phyloP scores from a whole-genome alignment of 371 early-diverging fungal species.

The Globomyces sp. region DNA sequence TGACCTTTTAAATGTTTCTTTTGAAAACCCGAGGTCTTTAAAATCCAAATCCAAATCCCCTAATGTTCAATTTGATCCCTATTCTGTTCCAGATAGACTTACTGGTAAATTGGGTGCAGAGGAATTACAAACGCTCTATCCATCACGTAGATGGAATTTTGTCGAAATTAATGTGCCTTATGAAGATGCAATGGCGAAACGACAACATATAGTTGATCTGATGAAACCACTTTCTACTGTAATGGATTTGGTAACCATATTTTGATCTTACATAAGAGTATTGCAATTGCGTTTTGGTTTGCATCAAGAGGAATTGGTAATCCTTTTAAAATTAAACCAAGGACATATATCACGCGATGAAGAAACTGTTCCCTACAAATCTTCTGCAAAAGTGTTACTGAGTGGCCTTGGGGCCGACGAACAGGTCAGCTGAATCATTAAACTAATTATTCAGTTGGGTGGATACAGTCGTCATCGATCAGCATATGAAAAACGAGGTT shows the following conservation, averaged over 20 bases:
- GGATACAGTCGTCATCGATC: slow-evolving; percentile 89
- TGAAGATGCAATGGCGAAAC: slow-evolving; percentile 57
- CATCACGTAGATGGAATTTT: slow-evolving; percentile 79
- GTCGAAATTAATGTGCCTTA: slow-evolving; percentile 87
- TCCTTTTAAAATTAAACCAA: background rate
- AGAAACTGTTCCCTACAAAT: slow-evolving; percentile 47
- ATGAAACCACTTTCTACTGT: slow-evolving; percentile 84
- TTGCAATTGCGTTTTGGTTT: slow-evolving; percentile 96
- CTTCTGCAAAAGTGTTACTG: slow-evolving; percentile 74
- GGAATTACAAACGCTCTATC: slow-evolving; percentile 51
- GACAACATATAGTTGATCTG: slow-evolving; percentile 62
- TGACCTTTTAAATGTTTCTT: slow-evolving; percentile 93
- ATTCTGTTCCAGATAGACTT: slow-evolving; percentile 85
- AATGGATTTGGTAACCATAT: slow-evolving; percentile 71
- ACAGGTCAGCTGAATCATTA: slow-evolving; percentile 37
- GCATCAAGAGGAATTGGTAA: slow-evolving; percentile 72
- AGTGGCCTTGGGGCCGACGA: slow-evolving; percentile 97
- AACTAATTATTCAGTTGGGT: slow-evolving; percentile 56
- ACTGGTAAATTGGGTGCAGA: slow-evolving; percentile 60
- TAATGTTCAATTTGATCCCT: slow-evolving; percentile 31
- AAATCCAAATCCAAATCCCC: slow-evolving; percentile 28
- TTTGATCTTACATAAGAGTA: slow-evolving; percentile 49
- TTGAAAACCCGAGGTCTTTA: slow-evolving; percentile 84
- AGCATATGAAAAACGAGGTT: slow-evolving; percentile 64
- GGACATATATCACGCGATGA: slow-evolving; percentile 2